Percentiles rank a stretch among this genome's conserved stretches.
These are phyloP conservation scores for Trichoderma simmonsii DNA, from an alignment of 2,329 filamentous ascomycete genomes.

Conservation along the genomic window DNA sequence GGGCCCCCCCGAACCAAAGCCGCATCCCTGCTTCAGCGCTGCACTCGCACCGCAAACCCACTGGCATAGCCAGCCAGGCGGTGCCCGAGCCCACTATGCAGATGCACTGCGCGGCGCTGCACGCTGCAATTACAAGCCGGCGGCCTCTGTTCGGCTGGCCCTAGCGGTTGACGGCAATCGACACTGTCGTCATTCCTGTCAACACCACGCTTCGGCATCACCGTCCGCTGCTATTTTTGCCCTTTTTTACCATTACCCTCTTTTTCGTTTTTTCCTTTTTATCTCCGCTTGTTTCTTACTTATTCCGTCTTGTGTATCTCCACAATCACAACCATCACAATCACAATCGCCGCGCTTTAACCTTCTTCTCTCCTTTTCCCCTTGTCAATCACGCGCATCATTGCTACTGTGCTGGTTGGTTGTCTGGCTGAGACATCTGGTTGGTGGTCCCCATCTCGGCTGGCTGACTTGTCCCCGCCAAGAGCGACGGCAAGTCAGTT, in stretches of 20 bases:
- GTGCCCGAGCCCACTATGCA: slow-evolving; percentile 10
- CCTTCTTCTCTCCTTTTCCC: not conserved
- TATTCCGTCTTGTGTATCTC: not conserved
- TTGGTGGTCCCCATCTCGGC: slow-evolving; percentile 5
- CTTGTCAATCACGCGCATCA: not conserved
- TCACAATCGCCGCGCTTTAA: not conserved
- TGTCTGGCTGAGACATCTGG: slow-evolving; percentile 9
- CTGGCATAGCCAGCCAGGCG: slow-evolving; percentile 16
- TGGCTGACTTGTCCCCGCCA: slow-evolving; percentile 11
- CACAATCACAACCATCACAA: not conserved
- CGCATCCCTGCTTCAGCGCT: slow-evolving; percentile 12
- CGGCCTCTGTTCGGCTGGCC: slow-evolving; percentile 1
- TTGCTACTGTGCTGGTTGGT: not conserved
- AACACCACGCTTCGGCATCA: slow-evolving; percentile 14
- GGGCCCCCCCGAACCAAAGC: not conserved
- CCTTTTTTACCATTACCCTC: not conserved
- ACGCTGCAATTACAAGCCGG: not conserved
- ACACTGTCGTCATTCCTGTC: not conserved
- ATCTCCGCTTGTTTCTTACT: not conserved
- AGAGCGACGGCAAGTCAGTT: not conserved
- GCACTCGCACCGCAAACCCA: not conserved
- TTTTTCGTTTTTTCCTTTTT: not conserved
- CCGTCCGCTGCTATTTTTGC: not conserved
- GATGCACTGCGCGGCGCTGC: not conserved
- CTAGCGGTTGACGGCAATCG: not conserved